phyloP scores from a whole-genome alignment of 257 asterid species.

The Rehmannia glutinosa region DNA sequence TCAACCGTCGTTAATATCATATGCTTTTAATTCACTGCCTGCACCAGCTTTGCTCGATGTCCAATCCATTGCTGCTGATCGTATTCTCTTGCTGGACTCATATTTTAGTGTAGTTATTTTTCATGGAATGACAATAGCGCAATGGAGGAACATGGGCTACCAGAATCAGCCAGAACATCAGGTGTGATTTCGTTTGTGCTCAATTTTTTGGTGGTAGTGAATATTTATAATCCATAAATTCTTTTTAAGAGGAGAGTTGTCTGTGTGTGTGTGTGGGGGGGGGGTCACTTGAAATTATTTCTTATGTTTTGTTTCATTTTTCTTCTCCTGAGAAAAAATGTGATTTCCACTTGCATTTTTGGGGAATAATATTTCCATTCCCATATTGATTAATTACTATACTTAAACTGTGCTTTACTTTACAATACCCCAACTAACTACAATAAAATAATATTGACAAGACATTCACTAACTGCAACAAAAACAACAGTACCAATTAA shows the following conservation, averaged over 20 bases:
- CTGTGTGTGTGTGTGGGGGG: too few relatives aligned
- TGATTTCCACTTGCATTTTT: too few relatives aligned
- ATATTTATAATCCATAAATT: neutral
- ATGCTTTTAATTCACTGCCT: slow-evolving; percentile 81
- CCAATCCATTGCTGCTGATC: slow-evolving; percentile 85
- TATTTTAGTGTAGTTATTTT: slow-evolving; percentile 90
- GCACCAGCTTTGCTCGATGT: slow-evolving; percentile 92
- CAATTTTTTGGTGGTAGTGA: neutral
- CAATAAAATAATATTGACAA: too few relatives aligned
- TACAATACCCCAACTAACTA: too few relatives aligned
- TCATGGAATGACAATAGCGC: slow-evolving; percentile 98
- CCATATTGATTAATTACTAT: too few relatives aligned
- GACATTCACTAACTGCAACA: too few relatives aligned
- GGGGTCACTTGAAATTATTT: neutral
- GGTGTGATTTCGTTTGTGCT: slow-evolving; percentile 38
- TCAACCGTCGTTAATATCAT: slow-evolving; percentile 88
- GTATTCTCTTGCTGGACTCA: slow-evolving; percentile 87
- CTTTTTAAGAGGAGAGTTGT: neutral
- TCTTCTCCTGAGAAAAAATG: neutral
- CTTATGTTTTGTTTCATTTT: neutral
- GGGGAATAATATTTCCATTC: too few relatives aligned
- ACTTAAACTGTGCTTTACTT: too few relatives aligned
- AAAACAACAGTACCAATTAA: too few relatives aligned
- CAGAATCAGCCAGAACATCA: slow-evolving; percentile 88
- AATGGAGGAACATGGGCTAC: slow-evolving; percentile 97